Evolutionary conservation across 352 stramenopile species (phyloP).

Genomic region (Globisporangium yorkense): DNA sequence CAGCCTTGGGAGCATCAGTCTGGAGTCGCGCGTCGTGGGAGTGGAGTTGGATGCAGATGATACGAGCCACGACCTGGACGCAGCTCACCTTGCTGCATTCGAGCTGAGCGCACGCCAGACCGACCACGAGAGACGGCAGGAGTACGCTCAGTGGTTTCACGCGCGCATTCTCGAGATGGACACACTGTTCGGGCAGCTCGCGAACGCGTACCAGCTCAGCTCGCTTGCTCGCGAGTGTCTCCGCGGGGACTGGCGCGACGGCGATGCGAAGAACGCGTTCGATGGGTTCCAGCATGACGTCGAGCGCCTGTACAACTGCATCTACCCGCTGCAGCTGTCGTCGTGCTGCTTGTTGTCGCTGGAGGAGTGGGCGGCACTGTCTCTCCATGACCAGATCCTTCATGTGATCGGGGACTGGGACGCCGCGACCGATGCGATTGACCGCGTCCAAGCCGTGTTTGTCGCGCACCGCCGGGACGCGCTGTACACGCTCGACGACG

Average conservation of each 20-base stretch:
- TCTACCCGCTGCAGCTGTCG: constrained; percentile 38
- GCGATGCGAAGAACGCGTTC: constrained; percentile 27
- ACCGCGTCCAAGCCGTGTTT: constrained; percentile 47
- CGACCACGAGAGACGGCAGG: constrained; percentile 17
- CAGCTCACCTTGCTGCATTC: constrained; percentile 32
- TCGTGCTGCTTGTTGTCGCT: constrained; percentile 35
- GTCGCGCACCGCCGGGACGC: constrained; percentile 28
- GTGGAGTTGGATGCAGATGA: constrained; percentile 34
- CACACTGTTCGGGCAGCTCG: constrained; percentile 48
- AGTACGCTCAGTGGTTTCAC: constrained; percentile 47
- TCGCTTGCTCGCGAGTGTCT: constrained; percentile 27
- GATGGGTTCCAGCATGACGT: constrained; percentile 43
- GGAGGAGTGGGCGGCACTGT: constrained; percentile 49
- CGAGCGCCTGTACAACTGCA: constrained; percentile 56
- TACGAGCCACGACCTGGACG: constrained; percentile 28
- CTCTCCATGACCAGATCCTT: constrained; percentile 50
- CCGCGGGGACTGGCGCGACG: background rate
- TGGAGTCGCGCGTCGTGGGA: constrained; percentile 7
- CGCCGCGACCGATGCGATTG: constrained; percentile 16
- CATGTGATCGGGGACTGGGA: constrained; percentile 32
- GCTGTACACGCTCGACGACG: constrained; percentile 37
- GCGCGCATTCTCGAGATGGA: constrained; percentile 55
- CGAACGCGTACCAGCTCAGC: constrained; percentile 37
- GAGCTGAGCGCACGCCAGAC: constrained; percentile 21
- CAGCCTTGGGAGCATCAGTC: background rate